phyloP scores from a whole-genome alignment of 202 grass and related monocot genomes.

The Musa balbisiana region DNA sequence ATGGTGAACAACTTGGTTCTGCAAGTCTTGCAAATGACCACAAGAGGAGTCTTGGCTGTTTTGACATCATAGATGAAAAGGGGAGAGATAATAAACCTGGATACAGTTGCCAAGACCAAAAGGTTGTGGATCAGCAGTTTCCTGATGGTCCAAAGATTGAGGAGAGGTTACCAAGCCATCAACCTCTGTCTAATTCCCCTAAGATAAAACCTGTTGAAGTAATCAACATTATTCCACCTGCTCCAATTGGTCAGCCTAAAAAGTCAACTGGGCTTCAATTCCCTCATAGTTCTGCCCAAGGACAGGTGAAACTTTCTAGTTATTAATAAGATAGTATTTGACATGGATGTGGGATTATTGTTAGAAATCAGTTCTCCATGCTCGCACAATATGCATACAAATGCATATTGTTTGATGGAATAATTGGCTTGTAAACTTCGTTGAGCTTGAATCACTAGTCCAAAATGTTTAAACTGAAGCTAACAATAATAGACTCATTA shows the following conservation, averaged over 20 bases:
- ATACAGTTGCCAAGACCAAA: slow-evolving; percentile 15
- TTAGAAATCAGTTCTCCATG: no score
- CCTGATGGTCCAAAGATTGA: slow-evolving; percentile 14
- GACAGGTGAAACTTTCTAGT: slow-evolving; percentile 3
- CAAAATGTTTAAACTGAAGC: no score
- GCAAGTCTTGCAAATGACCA: slow-evolving; percentile 18
- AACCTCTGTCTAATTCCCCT: slow-evolving; percentile 20
- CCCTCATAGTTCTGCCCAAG: slow-evolving; percentile 24
- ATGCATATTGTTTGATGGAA: no score
- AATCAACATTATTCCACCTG: slow-evolving; percentile 26
- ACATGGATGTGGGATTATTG: neutral
- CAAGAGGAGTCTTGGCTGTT: neutral
- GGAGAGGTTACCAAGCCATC: slow-evolving; percentile 28
- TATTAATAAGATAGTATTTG: neutral
- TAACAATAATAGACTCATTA: no score
- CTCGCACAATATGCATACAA: no score
- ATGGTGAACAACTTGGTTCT: slow-evolving; percentile 5
- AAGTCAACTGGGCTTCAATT: slow-evolving; percentile 24
- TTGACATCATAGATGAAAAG: neutral
- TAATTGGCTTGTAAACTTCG: no score
- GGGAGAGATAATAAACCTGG: slow-evolving; percentile 21
- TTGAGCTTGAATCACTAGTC: no score
- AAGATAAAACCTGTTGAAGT: slow-evolving; percentile 26
- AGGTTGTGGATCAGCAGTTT: slow-evolving; percentile 1
- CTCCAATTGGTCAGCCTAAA: slow-evolving; percentile 27